Conservation (phyloP, 805 yeast species). For the Saturnispora zaruensis region DNA sequence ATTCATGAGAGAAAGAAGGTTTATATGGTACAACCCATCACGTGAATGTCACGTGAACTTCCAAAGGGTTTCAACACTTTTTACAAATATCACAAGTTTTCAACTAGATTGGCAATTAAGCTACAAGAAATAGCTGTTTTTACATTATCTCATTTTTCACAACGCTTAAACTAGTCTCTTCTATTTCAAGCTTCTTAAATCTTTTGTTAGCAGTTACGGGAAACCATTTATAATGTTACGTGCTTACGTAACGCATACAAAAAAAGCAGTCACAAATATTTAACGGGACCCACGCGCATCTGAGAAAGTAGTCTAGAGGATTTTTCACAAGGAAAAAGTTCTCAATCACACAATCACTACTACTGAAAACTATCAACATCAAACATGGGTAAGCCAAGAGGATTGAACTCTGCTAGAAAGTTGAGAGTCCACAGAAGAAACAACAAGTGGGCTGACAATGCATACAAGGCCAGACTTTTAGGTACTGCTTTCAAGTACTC, state of each 20-base stretch:
- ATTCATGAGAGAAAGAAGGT: too few relatives aligned
- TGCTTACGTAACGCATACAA: not conserved
- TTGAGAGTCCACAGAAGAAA: slow-evolving; percentile 99
- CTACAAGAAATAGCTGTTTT: too few relatives aligned
- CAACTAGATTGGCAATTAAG: too few relatives aligned
- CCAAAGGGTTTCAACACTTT: not conserved
- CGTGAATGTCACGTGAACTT: slow-evolving; percentile 2
- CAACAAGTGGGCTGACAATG: slow-evolving; percentile 99
- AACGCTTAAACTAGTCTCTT: too few relatives aligned
- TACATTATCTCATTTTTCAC: too few relatives aligned
- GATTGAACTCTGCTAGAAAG: slow-evolving; percentile 99
- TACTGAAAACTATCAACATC: slow-evolving; percentile 5
- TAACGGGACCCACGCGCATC: not conserved
- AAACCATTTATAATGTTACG: too few relatives aligned
- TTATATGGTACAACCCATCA: too few relatives aligned
- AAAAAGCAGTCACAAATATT: not conserved
- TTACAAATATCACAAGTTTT: too few relatives aligned
- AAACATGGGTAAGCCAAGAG: slow-evolving; percentile 92
- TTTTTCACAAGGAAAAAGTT: slow-evolving; percentile 2
- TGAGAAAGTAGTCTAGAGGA: not conserved
- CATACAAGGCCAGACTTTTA: slow-evolving; percentile 96
- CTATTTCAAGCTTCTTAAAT: too few relatives aligned
- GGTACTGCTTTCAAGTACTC: slow-evolving; percentile 99
- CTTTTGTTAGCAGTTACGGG: too few relatives aligned
- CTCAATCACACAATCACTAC: not conserved